These are phyloP conservation scores for Silene latifolia DNA, from an alignment of 148 eudicot species.

Conservation along the genomic window DNA sequence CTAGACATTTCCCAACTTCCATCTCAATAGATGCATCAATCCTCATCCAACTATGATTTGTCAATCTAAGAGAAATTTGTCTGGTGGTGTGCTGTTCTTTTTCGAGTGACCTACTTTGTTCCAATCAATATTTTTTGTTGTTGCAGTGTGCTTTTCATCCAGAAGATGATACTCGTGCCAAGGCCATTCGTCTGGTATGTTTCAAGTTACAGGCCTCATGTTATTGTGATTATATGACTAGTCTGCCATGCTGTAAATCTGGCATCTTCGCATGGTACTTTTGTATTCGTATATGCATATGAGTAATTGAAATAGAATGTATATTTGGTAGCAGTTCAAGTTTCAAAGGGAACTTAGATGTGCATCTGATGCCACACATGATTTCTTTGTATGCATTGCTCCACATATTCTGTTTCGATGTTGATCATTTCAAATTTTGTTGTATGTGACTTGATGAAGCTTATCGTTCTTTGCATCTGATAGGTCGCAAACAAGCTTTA, in stretches of 20 bases:
- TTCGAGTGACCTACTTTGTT: constrained; percentile 10
- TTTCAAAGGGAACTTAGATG: background rate
- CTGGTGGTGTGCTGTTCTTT: background rate
- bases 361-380: background rate
- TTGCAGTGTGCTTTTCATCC: constrained; percentile 87
- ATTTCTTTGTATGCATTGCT: background rate
- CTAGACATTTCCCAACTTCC: background rate
- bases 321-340: too few relatives aligned
- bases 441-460: background rate
- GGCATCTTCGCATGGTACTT: background rate
- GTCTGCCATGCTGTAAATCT: background rate
- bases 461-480: constrained; percentile 13
- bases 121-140: constrained; percentile 23
- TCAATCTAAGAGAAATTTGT: background rate
- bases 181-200: constrained; percentile 91
- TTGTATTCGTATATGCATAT: background rate
- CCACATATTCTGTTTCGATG: background rate
- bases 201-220: background rate
- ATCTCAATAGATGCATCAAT: background rate
- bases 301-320: too few relatives aligned
- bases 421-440: background rate
- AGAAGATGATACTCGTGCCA: constrained; percentile 81
- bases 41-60: background rate
- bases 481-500: constrained; percentile 97
- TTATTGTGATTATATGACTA: constrained; percentile 1